Conservation (phyloP, 805 yeast genomes). For the Wickerhamiella sorbophila region DNA sequence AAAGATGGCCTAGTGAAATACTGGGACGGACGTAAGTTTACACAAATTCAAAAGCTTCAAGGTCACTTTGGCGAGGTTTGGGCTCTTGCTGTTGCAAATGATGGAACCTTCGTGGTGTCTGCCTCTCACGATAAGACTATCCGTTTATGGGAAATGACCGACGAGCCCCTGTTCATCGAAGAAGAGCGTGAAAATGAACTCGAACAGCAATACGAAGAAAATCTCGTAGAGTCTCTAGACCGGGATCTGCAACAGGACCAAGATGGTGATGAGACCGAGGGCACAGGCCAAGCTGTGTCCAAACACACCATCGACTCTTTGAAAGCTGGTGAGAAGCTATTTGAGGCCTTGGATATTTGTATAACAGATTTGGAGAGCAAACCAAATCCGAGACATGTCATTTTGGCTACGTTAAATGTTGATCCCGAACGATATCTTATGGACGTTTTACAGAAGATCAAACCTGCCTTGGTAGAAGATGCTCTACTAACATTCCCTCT, state of each 20-base stretch:
- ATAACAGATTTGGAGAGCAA: slow-evolving; percentile 42
- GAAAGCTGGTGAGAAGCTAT: slow-evolving; percentile 83
- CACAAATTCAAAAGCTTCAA: slow-evolving; percentile 71
- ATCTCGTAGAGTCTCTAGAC: slow-evolving; percentile 58
- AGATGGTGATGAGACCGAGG: slow-evolving; percentile 32
- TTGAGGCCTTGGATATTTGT: slow-evolving; percentile 85
- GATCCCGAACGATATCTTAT: slow-evolving; percentile 69
- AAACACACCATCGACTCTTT: slow-evolving; percentile 82
- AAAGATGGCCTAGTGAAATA: slow-evolving; percentile 83
- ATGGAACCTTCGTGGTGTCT: slow-evolving; percentile 57
- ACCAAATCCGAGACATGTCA: slow-evolving; percentile 36
- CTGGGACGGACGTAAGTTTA: slow-evolving; percentile 98
- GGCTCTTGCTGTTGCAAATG: slow-evolving; percentile 63
- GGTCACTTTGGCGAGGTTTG: slow-evolving; percentile 92
- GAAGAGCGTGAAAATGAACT: slow-evolving; percentile 93
- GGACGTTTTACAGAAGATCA: slow-evolving; percentile 53
- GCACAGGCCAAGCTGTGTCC: slow-evolving; percentile 44
- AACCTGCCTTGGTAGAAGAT: slow-evolving; percentile 79
- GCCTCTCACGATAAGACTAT: slow-evolving; percentile 90
- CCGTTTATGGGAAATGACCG: slow-evolving; percentile 86
- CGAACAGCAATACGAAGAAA: slow-evolving; percentile 83
- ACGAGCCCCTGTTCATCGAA: slow-evolving; percentile 89
- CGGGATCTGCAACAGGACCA: slow-evolving; percentile 24
- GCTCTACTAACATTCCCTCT: slow-evolving; percentile 85
- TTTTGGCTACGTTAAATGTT: slow-evolving; percentile 58